phyloP scores from a whole-genome alignment of 2,329 filamentous ascomycete genomes.

The Rhynchosporium secalis region DNA sequence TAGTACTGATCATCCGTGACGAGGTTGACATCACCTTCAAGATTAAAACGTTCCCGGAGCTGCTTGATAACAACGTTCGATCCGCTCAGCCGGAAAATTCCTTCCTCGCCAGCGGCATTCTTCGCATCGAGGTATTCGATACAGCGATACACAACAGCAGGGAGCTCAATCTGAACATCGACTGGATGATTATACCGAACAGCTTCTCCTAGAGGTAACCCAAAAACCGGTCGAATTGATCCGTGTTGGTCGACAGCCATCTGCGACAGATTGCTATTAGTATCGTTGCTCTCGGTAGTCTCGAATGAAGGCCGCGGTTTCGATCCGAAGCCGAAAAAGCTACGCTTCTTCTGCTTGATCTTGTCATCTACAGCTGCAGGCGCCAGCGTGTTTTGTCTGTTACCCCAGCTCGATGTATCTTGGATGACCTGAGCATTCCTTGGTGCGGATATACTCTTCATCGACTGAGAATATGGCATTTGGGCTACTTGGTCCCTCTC shows the following conservation, averaged over 20 bases:
- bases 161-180: constrained; percentile 73
- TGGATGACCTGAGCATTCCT: constrained; percentile 83
- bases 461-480: constrained; percentile 39
- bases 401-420: constrained; percentile 83
- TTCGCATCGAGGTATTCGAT: constrained; percentile 88
- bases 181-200: constrained; percentile 75
- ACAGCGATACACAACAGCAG: constrained; percentile 91
- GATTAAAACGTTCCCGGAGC: constrained; percentile 90
- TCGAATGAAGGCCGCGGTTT: constrained; percentile 61
- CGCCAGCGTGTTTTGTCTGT: constrained; percentile 58
- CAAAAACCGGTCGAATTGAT: constrained; percentile 73
- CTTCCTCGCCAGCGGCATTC: constrained; percentile 81
- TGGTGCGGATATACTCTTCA: constrained; percentile 74
- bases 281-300: constrained; percentile 55
- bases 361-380: constrained; percentile 68
- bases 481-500: constrained; percentile 36
- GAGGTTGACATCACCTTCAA: constrained; percentile 86
- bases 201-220: constrained; percentile 80
- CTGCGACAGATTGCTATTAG: constrained; percentile 46
- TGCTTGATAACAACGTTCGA: constrained; percentile 93
- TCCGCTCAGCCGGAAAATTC: constrained; percentile 95
- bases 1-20: constrained; percentile 81
- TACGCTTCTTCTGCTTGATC: constrained; percentile 71
- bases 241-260: constrained; percentile 49
- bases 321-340: constrained; percentile 70